Percentiles rank a stretch among this genome's conserved stretches.
Evolutionary conservation across 2,329 filamentous ascomycete genomes (phyloP).

Genomic region (Ophiostoma novo-ulmi): DNA sequence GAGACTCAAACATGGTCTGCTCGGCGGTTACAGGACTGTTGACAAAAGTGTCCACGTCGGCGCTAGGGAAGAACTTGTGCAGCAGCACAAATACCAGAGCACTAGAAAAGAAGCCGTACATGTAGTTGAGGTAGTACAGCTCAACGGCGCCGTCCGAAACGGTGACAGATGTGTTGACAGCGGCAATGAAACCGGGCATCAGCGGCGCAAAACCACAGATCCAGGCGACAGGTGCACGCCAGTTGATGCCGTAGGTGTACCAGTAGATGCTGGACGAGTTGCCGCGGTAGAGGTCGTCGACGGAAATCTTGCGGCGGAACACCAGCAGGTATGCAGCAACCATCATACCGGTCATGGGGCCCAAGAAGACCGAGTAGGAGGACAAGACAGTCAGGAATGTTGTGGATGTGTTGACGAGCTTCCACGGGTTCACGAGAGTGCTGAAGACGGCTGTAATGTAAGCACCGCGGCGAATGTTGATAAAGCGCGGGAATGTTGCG

Average conservation of each 20-base stretch:
- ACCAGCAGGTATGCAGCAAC: slow-evolving; percentile 10
- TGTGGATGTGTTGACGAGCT: slow-evolving; percentile 13
- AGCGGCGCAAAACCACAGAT: background rate
- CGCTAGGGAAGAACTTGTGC: background rate
- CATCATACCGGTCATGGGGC: slow-evolving; percentile 14
- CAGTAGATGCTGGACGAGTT: background rate
- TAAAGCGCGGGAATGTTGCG: slow-evolving; percentile 10
- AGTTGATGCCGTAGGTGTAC: slow-evolving; percentile 13
- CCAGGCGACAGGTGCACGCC: slow-evolving; percentile 12
- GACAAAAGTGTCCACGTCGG: background rate
- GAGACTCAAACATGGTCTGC: slow-evolving; percentile 1
- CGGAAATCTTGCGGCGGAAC: slow-evolving; percentile 4
- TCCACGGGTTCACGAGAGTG: slow-evolving; percentile 6
- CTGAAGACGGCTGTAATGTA: slow-evolving; percentile 1
- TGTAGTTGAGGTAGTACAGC: slow-evolving; percentile 11
- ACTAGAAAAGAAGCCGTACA: slow-evolving; percentile 12
- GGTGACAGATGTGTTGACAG: background rate
- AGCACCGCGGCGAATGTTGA: slow-evolving; percentile 11
- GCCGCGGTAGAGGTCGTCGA: slow-evolving; percentile 15
- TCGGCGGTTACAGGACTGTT: background rate
- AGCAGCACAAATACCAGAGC: slow-evolving; percentile 1
- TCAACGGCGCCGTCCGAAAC: background rate
- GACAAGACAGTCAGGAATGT: background rate
- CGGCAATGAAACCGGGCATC: slow-evolving; percentile 11
- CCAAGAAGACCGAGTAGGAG: slow-evolving; percentile 13